These are phyloP conservation scores for Clavaria fumosa DNA, from an alignment of 768 basidiomycete species.

Conservation along the genomic window DNA sequence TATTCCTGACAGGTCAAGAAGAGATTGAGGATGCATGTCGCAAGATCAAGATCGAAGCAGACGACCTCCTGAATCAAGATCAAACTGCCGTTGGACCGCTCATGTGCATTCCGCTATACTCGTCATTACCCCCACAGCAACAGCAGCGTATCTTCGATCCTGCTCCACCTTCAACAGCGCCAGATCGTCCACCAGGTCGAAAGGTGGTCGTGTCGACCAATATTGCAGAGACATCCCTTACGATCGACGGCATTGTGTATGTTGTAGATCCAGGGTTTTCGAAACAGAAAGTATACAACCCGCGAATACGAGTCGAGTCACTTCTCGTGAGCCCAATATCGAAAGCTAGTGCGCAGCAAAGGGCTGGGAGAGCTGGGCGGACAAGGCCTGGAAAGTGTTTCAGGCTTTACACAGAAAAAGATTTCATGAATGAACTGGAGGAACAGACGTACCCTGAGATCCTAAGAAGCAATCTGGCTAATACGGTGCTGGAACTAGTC, in stretches of 20 bases:
- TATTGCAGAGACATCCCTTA: constrained; percentile 93
- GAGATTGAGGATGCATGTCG: constrained; percentile 95
- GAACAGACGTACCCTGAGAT: constrained; percentile 98
- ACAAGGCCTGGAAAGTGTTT: constrained; percentile 97
- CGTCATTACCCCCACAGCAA: constrained; percentile 83
- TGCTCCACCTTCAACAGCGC: constrained; percentile 44
- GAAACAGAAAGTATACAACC: constrained; percentile 98
- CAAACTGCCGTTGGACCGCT: constrained; percentile 72
- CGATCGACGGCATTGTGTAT: constrained; percentile 99
- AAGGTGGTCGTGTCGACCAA: constrained; percentile 95
- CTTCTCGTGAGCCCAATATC: constrained; percentile 90
- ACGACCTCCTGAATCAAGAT: constrained; percentile 60
- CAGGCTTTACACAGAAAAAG: constrained; percentile 90
- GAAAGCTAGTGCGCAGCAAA: constrained; percentile 91
- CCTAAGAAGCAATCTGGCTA: constrained; percentile 81
- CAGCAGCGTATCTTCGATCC: constrained; percentile 96
- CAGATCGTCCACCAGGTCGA: constrained; percentile 69
- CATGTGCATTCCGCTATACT: constrained; percentile 86
- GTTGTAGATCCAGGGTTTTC: constrained; percentile 97
- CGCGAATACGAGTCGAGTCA: constrained; percentile 89
- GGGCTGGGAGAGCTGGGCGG: constrained; percentile 91
- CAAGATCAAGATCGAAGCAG: constrained; percentile 84
- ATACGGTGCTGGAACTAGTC: constrained; percentile 83
- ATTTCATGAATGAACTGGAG: constrained; percentile 90
- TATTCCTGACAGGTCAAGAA: constrained; percentile 97